Base-by-base conservation (phyloP, 495 filamentous ascomycete species). In the Aspergillus ellipticus region DNA sequence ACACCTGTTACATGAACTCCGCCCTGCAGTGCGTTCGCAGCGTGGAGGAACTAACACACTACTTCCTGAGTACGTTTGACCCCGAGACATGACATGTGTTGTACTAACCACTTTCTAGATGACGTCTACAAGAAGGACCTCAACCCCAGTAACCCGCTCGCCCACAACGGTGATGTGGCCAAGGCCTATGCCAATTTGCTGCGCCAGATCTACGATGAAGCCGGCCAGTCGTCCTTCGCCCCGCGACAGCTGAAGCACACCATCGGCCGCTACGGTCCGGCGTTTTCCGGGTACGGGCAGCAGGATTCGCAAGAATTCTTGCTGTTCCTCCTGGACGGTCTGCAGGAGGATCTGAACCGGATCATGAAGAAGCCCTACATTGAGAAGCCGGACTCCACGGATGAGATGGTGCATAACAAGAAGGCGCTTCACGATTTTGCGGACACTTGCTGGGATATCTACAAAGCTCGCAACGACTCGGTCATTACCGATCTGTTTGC, bases 1-100 rank as follows among this genome's bases (percentile, higher is more conserved):
- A 98, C 62, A 97, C 94, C 0, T 98, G 94, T 72, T 98, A 97
- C 70, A 96, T 97, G 90, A 97, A 97, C 71, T 96, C 94, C 15
- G 94, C 95, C 19, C 72, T 97, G 49, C 94, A 98, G 67, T 97
- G 94, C 66, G 79, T 98, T 37, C 83, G 92, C 31, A 92, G 87
- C 58, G 89, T 96, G 2, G 89, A 95, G 57, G 94, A 98, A 70
- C 75, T 98, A 62, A 90, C 89, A 6, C 82, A 87, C 55, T 98
- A 96, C 70, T 97, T 97, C 69, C 72, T 97, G 17, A 69, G 83
- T 82, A 67, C 70, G 81, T 74, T 21, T 42, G 11, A 1, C n/a
- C 13, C 35, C 35, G 33, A 6, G 33, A 37, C 11, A 11, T 15
- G 4, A 22, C 22, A 58, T 11, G 20, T 47, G 8, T 20, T 31